phyloP scores from a whole-genome alignment of 164 flowering plant species.

The Magnolia changhungtana region DNA sequence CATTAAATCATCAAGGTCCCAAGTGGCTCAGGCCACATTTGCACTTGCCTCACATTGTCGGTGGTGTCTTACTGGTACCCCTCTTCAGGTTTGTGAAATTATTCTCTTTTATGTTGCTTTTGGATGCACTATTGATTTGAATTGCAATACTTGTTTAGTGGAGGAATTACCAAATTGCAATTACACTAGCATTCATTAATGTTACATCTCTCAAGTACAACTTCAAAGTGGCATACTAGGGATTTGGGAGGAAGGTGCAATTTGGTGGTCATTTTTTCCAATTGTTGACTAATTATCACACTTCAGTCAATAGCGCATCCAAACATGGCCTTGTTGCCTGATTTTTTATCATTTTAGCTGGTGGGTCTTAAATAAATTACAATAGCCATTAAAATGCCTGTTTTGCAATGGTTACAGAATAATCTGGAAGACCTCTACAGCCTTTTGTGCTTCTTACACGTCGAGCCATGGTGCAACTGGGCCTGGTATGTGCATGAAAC shows the following conservation, averaged over 20 bases:
- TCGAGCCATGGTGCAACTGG: slow-evolving; percentile 94
- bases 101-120: neutral
- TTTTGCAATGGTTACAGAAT: slow-evolving; percentile 51
- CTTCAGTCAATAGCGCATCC: neutral
- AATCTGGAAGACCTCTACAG: slow-evolving; percentile 77
- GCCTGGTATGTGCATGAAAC: slow-evolving; percentile 46
- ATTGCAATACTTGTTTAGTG: neutral
- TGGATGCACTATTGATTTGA: neutral
- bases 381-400: neutral
- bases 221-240: no score
- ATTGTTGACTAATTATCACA: no score
- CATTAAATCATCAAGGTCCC: slow-evolving; percentile 59
- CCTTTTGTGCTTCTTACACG: slow-evolving; percentile 71
- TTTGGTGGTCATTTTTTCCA: no score
- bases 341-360: neutral
- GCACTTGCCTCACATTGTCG: slow-evolving; percentile 54
- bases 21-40: slow-evolving; percentile 65
- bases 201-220: neutral
- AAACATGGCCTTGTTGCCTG: neutral
- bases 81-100: slow-evolving; percentile 57
- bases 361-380: neutral
- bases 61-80: slow-evolving; percentile 92
- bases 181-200: no score
- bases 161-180: no score
- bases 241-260: no score